These are phyloP conservation scores for Kokia cookei DNA, from an alignment of 441 rosid species.

Conservation along the genomic window DNA sequence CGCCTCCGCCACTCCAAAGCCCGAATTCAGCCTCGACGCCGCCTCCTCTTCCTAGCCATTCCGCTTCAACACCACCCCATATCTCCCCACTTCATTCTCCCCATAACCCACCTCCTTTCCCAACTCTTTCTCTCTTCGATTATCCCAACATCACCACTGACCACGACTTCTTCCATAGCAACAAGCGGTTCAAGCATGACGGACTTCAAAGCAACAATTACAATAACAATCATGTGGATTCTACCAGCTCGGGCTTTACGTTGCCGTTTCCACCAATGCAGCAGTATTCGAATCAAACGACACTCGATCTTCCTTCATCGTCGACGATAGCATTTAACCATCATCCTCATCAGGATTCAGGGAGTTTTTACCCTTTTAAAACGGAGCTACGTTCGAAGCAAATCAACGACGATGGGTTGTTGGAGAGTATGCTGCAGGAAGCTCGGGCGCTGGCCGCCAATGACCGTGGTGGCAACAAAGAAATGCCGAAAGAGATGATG, in stretches of 20 bases:
- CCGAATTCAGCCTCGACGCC: constrained; percentile 7
- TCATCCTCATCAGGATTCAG: constrained; percentile 17
- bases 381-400: constrained; percentile 82
- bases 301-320: constrained; percentile 21
- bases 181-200: constrained; percentile 29
- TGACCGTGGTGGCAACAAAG: constrained; percentile 7
- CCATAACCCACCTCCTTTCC: constrained; percentile 15
- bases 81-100: constrained; percentile 39
- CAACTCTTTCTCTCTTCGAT: constrained; percentile 21
- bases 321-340: constrained; percentile 12
- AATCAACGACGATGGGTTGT: constrained; percentile 34
- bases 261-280: constrained; percentile 24
- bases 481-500: constrained; percentile 24
- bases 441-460: constrained; percentile 26
- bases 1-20: constrained; percentile 19
- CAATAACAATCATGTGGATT: neutral
- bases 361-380: constrained; percentile 26
- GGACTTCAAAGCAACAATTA: neutral
- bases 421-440: constrained; percentile 60
- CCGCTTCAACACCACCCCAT: constrained; percentile 18
- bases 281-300: constrained; percentile 7
- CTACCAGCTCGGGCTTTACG: constrained; percentile 7
- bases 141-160: neutral
- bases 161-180: constrained; percentile 26
- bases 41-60: constrained; percentile 5